Conservation (phyloP, 257 asterid species). For the Galeopsis tetrahit region DNA sequence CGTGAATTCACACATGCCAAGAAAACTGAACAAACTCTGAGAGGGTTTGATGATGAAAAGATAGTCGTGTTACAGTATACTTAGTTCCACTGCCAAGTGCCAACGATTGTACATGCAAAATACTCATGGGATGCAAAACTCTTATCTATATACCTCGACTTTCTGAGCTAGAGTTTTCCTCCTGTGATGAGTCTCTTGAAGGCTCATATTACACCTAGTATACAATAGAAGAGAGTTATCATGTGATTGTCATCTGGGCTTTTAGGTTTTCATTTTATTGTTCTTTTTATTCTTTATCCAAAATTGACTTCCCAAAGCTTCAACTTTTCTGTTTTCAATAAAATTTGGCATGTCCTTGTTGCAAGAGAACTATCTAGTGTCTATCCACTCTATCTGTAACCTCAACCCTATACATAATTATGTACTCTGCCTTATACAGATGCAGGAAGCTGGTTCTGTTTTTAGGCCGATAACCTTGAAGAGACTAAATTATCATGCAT, state of each 20-base stretch:
- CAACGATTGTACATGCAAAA: not conserved
- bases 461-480: not conserved
- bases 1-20: slow-evolving; percentile 24
- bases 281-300: slow-evolving; percentile 5
- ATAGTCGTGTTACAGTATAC: slow-evolving; percentile 12
- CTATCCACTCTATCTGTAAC: not conserved
- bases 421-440: not conserved
- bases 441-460: slow-evolving; percentile 6
- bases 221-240: slow-evolving; percentile 13
- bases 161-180: slow-evolving; percentile 10
- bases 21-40: slow-evolving; percentile 10
- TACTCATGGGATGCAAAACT: not conserved
- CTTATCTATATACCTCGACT: slow-evolving; percentile 12
- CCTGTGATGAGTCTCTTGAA: slow-evolving; percentile 19
- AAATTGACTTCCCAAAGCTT: not conserved
- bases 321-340: slow-evolving; percentile 17
- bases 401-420: not conserved
- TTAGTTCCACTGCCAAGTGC: not conserved
- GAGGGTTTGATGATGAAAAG: not conserved
- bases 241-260: slow-evolving; percentile 9
- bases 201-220: not conserved
- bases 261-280: not conserved
- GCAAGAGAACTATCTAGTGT: slow-evolving; percentile 9
- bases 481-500: not conserved
- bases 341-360: slow-evolving; percentile 8